phyloP scores from a whole-genome alignment of 2,329 filamentous ascomycete species.

The Leptoxyphium fumago region DNA sequence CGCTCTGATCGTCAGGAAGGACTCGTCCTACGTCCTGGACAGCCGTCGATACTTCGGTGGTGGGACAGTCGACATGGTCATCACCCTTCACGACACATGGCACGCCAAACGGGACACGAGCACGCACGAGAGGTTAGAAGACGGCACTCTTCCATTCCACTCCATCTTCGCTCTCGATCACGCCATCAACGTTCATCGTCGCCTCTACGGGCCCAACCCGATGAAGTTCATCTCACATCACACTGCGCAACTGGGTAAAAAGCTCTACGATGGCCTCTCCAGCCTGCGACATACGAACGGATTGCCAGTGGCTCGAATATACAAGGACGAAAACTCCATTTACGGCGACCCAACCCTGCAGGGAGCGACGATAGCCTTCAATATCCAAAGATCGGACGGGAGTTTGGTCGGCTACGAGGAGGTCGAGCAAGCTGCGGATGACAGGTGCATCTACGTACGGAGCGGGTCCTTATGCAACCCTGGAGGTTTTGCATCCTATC shows the following conservation, averaged over 20 bases:
- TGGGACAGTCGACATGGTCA: conserved; percentile 49
- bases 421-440: conserved; percentile 44
- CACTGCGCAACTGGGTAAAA: conserved; percentile 38
- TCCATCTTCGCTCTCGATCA: conserved; percentile 47
- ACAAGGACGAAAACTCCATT: conserved; percentile 34
- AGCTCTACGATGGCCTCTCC: conserved; percentile 34
- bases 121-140: conserved; percentile 48
- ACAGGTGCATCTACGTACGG: conserved; percentile 43
- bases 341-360: conserved; percentile 40
- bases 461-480: conserved; percentile 44
- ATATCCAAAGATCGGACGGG: conserved; percentile 39
- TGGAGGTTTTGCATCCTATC: conserved; percentile 32
- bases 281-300: conserved; percentile 41
- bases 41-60: conserved; percentile 51
- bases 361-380: conserved; percentile 51
- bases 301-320: conserved; percentile 36
- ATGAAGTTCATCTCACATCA: conserved; percentile 47
- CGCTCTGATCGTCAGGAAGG: conserved; percentile 41
- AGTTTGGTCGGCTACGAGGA: conserved; percentile 40
- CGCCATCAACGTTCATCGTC: conserved; percentile 41
- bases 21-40: conserved; percentile 40
- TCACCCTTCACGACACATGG: conserved; percentile 37
- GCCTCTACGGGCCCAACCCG: conserved; percentile 41
- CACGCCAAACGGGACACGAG: conserved; percentile 38
- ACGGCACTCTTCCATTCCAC: conserved; percentile 52